Percentiles rank a stretch among this genome's conserved stretches.
Evolutionary conservation across 2,329 filamentous ascomycete species (phyloP).

Genomic region (Aurifilum marmelostoma): DNA sequence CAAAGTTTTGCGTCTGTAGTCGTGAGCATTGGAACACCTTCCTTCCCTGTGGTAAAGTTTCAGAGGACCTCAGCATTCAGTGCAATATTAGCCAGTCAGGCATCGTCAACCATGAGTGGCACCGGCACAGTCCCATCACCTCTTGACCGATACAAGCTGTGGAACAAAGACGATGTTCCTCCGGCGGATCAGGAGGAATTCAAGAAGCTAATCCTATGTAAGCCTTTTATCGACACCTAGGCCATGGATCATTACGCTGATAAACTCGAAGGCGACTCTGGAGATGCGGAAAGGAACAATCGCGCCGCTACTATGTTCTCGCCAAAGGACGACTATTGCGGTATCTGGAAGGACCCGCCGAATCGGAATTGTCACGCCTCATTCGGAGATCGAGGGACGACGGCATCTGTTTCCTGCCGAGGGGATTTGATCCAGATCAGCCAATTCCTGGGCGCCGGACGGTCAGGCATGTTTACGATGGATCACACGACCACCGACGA

Average conservation of each 20-base stretch:
- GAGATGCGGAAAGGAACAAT: not conserved
- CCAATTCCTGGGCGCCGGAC: slow-evolving; percentile 4
- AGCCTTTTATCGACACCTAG: not conserved
- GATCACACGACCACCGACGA: not conserved
- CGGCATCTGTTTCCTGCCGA: not conserved
- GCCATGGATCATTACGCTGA: not conserved
- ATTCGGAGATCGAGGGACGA: slow-evolving; percentile 7
- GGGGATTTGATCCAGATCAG: slow-evolving; percentile 11
- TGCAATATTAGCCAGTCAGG: not conserved
- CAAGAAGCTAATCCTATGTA: not conserved
- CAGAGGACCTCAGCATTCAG: not conserved
- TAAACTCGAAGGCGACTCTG: not conserved
- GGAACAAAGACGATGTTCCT: not conserved
- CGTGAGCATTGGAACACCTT: not conserved
- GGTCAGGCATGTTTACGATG: slow-evolving; percentile 5
- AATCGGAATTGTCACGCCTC: slow-evolving; percentile 10
- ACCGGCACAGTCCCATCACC: too few relatives aligned
- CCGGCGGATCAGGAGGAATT: not conserved
- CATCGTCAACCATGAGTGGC: not conserved
- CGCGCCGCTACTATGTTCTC: not conserved
- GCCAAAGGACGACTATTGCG: slow-evolving; percentile 12
- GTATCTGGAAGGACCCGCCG: slow-evolving; percentile 7
- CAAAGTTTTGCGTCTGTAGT: not conserved
- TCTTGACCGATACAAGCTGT: not conserved
- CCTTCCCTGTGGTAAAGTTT: not conserved